Evolutionary conservation across 2,329 filamentous ascomycete species (phyloP).

Genomic region (Teratosphaeria zuluensis): DNA sequence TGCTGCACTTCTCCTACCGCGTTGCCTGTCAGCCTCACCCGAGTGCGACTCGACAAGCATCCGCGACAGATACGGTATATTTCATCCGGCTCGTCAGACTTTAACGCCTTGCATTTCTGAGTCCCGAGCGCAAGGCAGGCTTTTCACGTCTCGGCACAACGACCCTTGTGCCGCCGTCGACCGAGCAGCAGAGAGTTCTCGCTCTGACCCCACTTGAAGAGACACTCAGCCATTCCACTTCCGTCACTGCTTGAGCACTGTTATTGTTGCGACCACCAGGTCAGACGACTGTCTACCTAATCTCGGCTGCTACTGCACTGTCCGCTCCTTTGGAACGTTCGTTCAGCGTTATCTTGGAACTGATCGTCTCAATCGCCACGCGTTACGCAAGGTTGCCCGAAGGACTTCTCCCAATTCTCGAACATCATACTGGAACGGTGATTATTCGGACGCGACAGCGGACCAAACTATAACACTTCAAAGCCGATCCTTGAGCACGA

Average conservation of each 20-base stretch:
- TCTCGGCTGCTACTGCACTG: neutral
- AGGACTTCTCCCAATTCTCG: neutral
- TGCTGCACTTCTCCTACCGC: neutral
- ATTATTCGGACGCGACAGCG: neutral
- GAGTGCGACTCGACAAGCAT: neutral
- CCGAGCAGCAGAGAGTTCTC: neutral
- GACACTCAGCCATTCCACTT: slow-evolving; percentile 6
- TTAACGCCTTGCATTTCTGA: slow-evolving; percentile 21
- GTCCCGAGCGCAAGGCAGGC: slow-evolving; percentile 11
- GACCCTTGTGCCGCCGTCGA: slow-evolving; percentile 6
- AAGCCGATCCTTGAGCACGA: neutral
- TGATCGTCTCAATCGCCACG: slow-evolving; percentile 4
- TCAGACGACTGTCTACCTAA: neutral
- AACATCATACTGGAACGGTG: neutral
- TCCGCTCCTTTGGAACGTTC: slow-evolving; percentile 6
- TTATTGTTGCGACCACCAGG: slow-evolving; percentile 1
- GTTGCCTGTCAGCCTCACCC: neutral
- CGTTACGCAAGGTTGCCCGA: neutral
- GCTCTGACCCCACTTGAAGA: slow-evolving; percentile 4
- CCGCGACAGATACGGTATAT: neutral
- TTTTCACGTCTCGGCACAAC: slow-evolving; percentile 9
- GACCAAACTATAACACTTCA: neutral
- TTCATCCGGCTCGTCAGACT: slow-evolving; percentile 1
- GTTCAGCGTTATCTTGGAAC: slow-evolving; percentile 3
- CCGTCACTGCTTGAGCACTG: slow-evolving; percentile 10